Conservation (phyloP, 2,329 filamentous ascomycete genomes). For the Cladosporium phlei region DNA sequence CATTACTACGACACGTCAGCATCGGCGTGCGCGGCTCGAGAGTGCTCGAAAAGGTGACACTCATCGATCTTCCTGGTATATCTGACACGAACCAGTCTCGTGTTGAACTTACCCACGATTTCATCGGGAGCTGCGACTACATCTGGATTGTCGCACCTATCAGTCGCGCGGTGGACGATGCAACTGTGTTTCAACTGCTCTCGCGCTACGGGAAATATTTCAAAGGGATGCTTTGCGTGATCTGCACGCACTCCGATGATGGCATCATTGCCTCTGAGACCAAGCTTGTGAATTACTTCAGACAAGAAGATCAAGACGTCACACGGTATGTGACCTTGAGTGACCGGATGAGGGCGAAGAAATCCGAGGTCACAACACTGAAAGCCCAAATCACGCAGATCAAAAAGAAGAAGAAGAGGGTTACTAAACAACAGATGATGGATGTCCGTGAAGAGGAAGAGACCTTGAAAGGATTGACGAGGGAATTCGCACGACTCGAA, state of each 20-base stretch:
- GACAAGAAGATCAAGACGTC: slow-evolving; percentile 12
- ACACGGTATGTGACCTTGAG: neutral
- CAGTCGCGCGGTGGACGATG: slow-evolving; percentile 19
- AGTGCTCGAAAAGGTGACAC: slow-evolving; percentile 18
- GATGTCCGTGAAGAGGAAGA: slow-evolving; percentile 11
- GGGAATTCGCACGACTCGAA: neutral
- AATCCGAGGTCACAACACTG: slow-evolving; percentile 6
- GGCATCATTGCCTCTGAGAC: slow-evolving; percentile 13
- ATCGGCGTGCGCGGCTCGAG: slow-evolving; percentile 19
- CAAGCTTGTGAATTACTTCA: slow-evolving; percentile 11
- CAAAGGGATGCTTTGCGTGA: slow-evolving; percentile 18
- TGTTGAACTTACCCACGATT: slow-evolving; percentile 16
- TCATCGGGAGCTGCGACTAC: slow-evolving; percentile 20
- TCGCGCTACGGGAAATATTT: slow-evolving; percentile 20
- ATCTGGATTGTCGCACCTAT: slow-evolving; percentile 22
- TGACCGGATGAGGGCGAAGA: slow-evolving; percentile 2
- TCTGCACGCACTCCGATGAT: slow-evolving; percentile 22
- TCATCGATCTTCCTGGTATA: slow-evolving; percentile 27
- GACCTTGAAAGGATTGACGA: neutral
- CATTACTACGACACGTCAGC: slow-evolving; percentile 21
- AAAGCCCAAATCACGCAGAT: slow-evolving; percentile 7
- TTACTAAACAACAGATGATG: slow-evolving; percentile 9
- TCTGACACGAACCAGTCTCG: slow-evolving; percentile 23
- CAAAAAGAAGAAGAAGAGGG: slow-evolving; percentile 9
- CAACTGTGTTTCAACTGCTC: slow-evolving; percentile 16